Percentiles rank a stretch among this genome's conserved stretches.
Conservation (phyloP, 331 rosid species). For the Quercus lobata region DNA sequence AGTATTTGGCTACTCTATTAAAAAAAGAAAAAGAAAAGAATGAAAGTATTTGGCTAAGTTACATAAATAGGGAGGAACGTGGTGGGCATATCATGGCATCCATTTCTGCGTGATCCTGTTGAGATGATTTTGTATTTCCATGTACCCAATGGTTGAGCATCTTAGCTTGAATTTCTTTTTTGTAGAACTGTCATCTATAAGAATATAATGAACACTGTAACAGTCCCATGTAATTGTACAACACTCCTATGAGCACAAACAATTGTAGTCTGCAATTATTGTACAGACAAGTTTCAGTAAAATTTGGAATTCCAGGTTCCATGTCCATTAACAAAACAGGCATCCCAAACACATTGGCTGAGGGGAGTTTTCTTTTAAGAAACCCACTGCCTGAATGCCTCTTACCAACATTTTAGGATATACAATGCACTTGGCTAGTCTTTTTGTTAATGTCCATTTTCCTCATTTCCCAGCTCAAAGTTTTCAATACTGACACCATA, state of each 20-base stretch:
- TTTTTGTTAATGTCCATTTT: conserved; percentile 30
- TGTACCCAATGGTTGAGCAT: not conserved
- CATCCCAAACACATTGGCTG: conserved; percentile 4
- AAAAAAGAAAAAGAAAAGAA: not conserved
- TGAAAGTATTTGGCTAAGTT: not conserved
- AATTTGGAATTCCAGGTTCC: not conserved
- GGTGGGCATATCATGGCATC: not conserved
- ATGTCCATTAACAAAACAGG: not conserved
- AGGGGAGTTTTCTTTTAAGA: not conserved
- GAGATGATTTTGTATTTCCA: not conserved
- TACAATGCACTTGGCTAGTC: conserved; percentile 13
- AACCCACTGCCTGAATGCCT: not conserved
- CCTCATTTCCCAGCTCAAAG: conserved; percentile 50
- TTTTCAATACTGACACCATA: conserved; percentile 33
- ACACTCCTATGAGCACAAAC: not conserved
- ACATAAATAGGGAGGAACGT: not conserved
- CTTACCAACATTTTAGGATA: conserved; percentile 12
- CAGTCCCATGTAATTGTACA: not conserved
- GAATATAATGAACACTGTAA: not conserved
- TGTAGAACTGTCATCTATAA: not conserved
- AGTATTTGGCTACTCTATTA: no score
- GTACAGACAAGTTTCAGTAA: not conserved
- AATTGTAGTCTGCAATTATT: no score
- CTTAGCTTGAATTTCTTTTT: not conserved
- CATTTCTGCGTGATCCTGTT: not conserved